Percentiles rank a stretch among this genome's conserved stretches.
phyloP scores from a whole-genome alignment of 2,329 filamentous ascomycete species.

The Sarocladium kiliense region DNA sequence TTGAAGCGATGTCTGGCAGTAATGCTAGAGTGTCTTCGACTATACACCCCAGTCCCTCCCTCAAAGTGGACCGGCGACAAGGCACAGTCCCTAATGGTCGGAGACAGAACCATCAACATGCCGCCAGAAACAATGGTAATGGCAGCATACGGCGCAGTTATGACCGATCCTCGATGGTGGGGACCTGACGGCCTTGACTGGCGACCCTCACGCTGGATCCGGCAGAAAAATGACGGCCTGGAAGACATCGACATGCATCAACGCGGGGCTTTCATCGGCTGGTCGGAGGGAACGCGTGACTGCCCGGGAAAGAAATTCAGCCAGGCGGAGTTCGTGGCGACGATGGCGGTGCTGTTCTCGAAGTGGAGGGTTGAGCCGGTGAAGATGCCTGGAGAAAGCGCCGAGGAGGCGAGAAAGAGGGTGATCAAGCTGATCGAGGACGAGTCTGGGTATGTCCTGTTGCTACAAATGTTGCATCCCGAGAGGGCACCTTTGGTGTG shows the following conservation, averaged over 20 bases:
- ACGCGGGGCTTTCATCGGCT: slow-evolving; percentile 15
- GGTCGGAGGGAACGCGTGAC: slow-evolving; percentile 24
- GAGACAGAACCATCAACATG: slow-evolving; percentile 4
- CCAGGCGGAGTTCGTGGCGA: slow-evolving; percentile 40
- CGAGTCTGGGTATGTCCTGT: slow-evolving; percentile 17
- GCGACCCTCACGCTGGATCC: slow-evolving; percentile 18
- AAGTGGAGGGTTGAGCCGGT: slow-evolving; percentile 33
- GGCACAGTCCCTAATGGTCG: slow-evolving; percentile 8
- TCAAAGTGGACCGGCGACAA: slow-evolving; percentile 19
- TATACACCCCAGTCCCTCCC: slow-evolving; percentile 28
- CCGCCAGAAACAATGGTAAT: slow-evolving; percentile 10
- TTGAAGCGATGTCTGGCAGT: slow-evolving; percentile 34
- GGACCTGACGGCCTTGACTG: slow-evolving; percentile 16
- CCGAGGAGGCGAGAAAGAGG: slow-evolving; percentile 13
- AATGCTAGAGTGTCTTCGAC: slow-evolving; percentile 36
- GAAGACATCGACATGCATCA: not conserved
- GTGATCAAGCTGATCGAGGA: slow-evolving; percentile 17
- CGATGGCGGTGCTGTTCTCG: slow-evolving; percentile 58
- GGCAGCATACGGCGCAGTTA: slow-evolving; percentile 9
- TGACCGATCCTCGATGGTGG: slow-evolving; percentile 14
- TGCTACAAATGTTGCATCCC: slow-evolving; percentile 21
- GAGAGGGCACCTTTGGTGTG: slow-evolving; percentile 19
- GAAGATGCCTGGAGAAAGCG: slow-evolving; percentile 13
- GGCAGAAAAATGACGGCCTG: not conserved
- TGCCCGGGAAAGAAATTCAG: slow-evolving; percentile 27